A percentile compares a stretch with the other conserved stretches of the same genome.
These are phyloP conservation scores for Lodderomyces beijingensis DNA, from an alignment of 1,139 yeast species.

Conservation along the genomic window DNA sequence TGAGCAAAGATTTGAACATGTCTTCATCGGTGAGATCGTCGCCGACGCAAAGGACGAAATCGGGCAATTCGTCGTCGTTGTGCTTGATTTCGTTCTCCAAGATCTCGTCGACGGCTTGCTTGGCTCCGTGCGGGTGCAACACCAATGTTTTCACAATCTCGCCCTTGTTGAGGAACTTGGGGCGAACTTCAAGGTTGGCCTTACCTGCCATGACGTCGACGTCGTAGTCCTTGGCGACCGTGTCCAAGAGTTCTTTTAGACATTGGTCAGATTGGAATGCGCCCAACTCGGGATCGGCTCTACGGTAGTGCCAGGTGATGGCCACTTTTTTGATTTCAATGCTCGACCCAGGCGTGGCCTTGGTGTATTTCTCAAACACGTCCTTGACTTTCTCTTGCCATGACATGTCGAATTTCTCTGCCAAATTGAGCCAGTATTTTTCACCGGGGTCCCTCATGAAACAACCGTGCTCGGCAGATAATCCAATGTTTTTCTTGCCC, in stretches of 20 bases:
- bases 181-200: constrained; percentile 95
- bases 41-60: constrained; percentile 84
- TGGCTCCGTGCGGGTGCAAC: constrained; percentile 53
- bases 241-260: constrained; percentile 55
- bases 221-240: constrained; percentile 65
- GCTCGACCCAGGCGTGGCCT: constrained; percentile 84
- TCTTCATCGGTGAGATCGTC: constrained; percentile 98
- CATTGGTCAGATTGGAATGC: constrained; percentile 77
- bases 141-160: constrained; percentile 86
- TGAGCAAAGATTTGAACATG: constrained; percentile 77
- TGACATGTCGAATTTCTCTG: constrained; percentile 82
- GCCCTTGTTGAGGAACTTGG: constrained; percentile 91
- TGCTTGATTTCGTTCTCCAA: constrained; percentile 2
- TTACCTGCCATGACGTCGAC: constrained; percentile 92
- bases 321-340: constrained; percentile 92
- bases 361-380: constrained; percentile 71
- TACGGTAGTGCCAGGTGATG: constrained; percentile 94
- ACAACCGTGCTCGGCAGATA: constrained; percentile 97
- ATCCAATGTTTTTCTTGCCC: constrained; percentile 68
- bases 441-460: constrained; percentile 71
- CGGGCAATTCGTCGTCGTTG: constrained; percentile 54
- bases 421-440: constrained; percentile 74
- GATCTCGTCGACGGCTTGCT: constrained; percentile 24
- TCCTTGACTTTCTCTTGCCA: constrained; percentile 85
- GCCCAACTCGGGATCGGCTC: constrained; percentile 92